Base-by-base conservation (phyloP, 352 stramenopile species). In the Pythium biforme region DNA sequence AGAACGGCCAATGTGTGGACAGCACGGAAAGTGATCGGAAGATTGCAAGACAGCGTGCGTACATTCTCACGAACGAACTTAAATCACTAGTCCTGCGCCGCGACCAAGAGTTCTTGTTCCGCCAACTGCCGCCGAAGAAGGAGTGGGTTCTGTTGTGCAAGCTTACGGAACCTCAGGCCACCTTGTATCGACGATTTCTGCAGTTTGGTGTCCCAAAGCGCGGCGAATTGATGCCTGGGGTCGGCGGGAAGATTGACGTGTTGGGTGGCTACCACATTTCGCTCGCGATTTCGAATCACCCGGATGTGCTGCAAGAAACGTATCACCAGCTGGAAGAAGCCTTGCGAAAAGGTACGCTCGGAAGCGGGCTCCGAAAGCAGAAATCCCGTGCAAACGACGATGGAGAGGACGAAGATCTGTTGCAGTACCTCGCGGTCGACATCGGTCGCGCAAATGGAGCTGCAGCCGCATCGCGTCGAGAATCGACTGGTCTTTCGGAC, bases 141-240 rank as follows among this genome's bases (percentile, higher is more conserved):
- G 89, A 97, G 59, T 95, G 83, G 70, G 89, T 97, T 22, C 25
- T 97, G 8, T 68, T 94, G 40, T 95, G 83, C 63, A 90, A 92
- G 58, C 69, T 96, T 9, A 92, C 81, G 14, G 76, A 91, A 19
- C 33, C 82, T 10, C 89, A 97, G 60, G 79, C 74, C 7, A 55
- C 77, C 17, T 48, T 96, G n/a, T 96, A 96, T 43, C 81, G 81
- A 10, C 60, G 64, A 4, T 96, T 95, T 59, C 62, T 94, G 8
- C 29, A 83, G 26, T 40, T 66, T 59, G 84, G 84, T 8, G 82
- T 93, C 12, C 84, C 84, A 0, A 88, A 64, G 49, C 74, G 79
- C n/a, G 23, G 52, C 3, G 56, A 66, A 3, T 39, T 68, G 23
- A 58, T 62, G 33, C 50, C 55, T 4, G 64, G 55, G 1, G 49